Base-by-base conservation (phyloP, 306 rosid genomes). In the Rosa persica region DNA sequence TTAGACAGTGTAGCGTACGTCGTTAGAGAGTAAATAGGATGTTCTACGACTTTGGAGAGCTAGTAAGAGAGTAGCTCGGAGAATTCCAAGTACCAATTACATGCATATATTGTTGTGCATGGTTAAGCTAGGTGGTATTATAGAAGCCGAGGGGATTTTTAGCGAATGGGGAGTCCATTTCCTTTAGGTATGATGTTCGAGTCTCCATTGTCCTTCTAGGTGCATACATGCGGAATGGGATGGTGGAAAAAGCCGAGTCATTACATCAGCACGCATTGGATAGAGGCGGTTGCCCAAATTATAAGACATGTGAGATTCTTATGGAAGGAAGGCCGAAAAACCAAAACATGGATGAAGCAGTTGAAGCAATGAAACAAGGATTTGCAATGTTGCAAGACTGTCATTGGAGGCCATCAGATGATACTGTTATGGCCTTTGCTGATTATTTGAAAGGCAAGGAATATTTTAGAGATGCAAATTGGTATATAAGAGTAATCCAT, bases 291-390 rank as follows among this genome's bases (percentile, higher is more conserved):
- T 67, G 72, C 78, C 97, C 98, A 8, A 94, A 90, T 84, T 92
- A 90, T 77, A 94, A 89, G 85, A 92, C 98, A 15, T 87, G 96
- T 92, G 98, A 94, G 86, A 94, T 92, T 87, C 92, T 94, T 43
- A 76, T 86, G 67, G 97, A 94, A 81, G 97, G 97, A 79, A 87
- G 86, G 80, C 34, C 2, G 34, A 30, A 30, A 30, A 30, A 39
- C 80, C 70, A 84, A 73, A 77, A 82, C 76, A 85, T 86, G n/a
- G n/a, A n/a, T n/a, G n/a, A n/a, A n/a, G n/a, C n/a, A 71, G 66
- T 92, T 73, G 70, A 83, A 82, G 87, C 90, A n/a, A 77, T 90
- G 89, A 84, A 81, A 79, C 86, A 83, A 73, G 93, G 90, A 76
- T 88, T 83, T 73, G 60, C 68, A 19, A 72, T 81, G 89, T 51